A percentile compares a stretch with the other conserved stretches of the same genome.
phyloP scores from a whole-genome alignment of 495 filamentous ascomycete genomes.

The Lophium mytilinum region DNA sequence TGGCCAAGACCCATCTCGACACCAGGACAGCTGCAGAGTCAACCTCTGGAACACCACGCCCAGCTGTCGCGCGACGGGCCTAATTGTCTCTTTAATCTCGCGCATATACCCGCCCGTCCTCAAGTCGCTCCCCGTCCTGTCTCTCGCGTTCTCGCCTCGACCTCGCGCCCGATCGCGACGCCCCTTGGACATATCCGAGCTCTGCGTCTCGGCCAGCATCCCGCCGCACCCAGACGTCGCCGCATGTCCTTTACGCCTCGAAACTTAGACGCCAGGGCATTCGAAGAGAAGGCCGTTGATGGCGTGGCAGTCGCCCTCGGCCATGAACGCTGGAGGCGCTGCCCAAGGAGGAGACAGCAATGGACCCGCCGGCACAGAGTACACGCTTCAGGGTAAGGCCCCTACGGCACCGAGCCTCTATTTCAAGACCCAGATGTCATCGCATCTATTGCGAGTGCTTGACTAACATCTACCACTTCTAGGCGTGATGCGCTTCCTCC shows the following conservation, averaged over 20 bases:
- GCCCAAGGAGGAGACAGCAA: conserved; percentile 22
- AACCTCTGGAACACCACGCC: not conserved
- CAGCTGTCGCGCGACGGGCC: not conserved
- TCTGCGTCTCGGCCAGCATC: conserved; percentile 22
- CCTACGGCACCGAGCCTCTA: not conserved
- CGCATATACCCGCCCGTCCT: not conserved
- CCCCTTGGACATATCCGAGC: conserved; percentile 12
- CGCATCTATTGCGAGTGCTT: not conserved
- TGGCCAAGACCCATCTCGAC: too few relatives aligned
- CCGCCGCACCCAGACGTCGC: conserved; percentile 2
- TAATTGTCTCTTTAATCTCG: not conserved
- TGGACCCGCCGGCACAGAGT: conserved; percentile 67
- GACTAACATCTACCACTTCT: not conserved
- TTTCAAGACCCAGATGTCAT: not conserved
- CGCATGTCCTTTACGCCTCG: conserved; percentile 17
- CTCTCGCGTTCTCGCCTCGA: not conserved
- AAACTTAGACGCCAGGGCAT: not conserved
- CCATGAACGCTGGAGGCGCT: conserved; percentile 26
- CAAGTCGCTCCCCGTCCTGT: not conserved
- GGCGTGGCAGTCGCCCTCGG: conserved; percentile 31
- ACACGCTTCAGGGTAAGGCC: conserved; percentile 82
- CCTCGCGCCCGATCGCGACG: conserved; percentile 10
- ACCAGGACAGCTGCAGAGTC: not conserved
- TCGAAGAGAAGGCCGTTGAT: conserved; percentile 13
- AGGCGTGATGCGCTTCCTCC: conserved; percentile 99